Base-by-base conservation (phyloP, 2,329 filamentous ascomycete genomes). In the Arthrobotrys iridis region DNA sequence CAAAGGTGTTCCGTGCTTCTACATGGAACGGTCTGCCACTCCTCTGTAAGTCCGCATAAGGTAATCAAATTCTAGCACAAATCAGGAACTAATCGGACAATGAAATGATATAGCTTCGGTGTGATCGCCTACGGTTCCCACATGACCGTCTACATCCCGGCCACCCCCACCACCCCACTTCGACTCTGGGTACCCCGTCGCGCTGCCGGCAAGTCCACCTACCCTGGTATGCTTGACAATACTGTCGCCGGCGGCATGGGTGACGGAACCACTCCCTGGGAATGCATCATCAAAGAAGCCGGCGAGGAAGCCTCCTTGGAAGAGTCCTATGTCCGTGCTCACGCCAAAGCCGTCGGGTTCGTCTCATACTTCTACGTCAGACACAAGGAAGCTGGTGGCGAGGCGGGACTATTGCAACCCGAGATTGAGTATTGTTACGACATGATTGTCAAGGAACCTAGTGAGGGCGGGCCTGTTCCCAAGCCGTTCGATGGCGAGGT, bases 401-500 rank as follows among this genome's bases (percentile, higher is more conserved):
- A 97, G 83, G 88, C 86, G 7, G 72, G 72, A 8, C 48, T 72
- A 4, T 30, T 97, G 80, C 94, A 96, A 83, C 95, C 95, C 0
- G 95, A 98, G 83, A 90, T 89, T 79, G 90, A 98, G 83, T 97
- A 93, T 84, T 85, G 97, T 46, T 99, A 95, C 83, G 93, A 99
- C 81, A 84, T 98, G 77, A 89, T 93, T 82, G 84, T 99, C 10
- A 68, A 40, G 15, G 66, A 67, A 77, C 87, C 90, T 1, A 82
- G 84, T 3, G 88, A 89, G 72, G 85, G 93, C 2, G 66, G 71
- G 2, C 71, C 71, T 0, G 83, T 88, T 35, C 93, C 91, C 10
- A 87, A 86, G 80, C 93, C 94, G 15, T 90, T 91, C 71, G 95
- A 99, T 82, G 89, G 90, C 62, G 95, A 99, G 83, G 95, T 97